Evolutionary conservation across 495 filamentous ascomycete genomes (phyloP), one percentile per base, ranked within the genome.

Genomic region (Talaromyces liani): DNA sequence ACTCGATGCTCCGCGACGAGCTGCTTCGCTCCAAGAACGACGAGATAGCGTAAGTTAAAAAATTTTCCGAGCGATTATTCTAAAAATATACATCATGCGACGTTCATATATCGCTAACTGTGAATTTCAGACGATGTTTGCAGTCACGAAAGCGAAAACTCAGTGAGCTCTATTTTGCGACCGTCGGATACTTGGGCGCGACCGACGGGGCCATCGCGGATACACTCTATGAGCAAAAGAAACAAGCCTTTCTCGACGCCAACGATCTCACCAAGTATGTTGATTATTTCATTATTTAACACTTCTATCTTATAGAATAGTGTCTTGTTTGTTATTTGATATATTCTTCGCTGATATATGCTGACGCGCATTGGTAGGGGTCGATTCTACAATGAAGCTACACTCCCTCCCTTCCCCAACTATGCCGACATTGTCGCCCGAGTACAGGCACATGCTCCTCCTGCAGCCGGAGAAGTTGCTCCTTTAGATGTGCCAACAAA

Each of bases 91-190:
- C 14, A 18, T 20, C n/a, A 33, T 54, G 64, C 66, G 56, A 47
- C 66, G 64, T 67, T 36, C 60, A 66, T 65, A 67, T 66, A 60
- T 73, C 67, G 71, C 73, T 80, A 61, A 70, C 64, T 64, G 64
- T 36, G 60, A 72, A 72, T 76, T 73, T 77, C 72, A 93, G 90
- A 81, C 84, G 82, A 80, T 88, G 87, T 82, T 82, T 86, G 79
- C 77, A 75, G 77, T 88, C 88, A 78, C 88, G 90, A 70, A 91
- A 92, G 82, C 87, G 88, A 73, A 93, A 93, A 77, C 79, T 96
- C 71, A 86, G 85, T 68, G 88, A 91, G 78, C 83, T 96, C 68
- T 93, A 87, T 79, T 77, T 75, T 75, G 77, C 79, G 71, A 83
- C 81, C 71, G 76, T 82, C 66, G 72, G 73, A 63, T 73, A 75